phyloP scores from a whole-genome alignment of 495 filamentous ascomycete genomes.

The Xylaria nigripes region DNA sequence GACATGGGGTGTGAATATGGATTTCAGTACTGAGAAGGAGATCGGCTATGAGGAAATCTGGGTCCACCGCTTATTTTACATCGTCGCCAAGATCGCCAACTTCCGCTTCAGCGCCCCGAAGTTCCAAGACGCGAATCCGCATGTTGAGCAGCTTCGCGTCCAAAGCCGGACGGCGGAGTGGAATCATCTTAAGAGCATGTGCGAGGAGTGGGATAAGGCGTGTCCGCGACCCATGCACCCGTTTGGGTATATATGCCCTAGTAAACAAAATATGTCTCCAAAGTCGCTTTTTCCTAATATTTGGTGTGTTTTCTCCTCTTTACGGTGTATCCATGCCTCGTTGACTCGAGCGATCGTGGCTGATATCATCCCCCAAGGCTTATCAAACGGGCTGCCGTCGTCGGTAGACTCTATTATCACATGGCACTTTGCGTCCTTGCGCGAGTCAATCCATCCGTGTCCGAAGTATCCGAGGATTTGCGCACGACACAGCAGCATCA shows the following conservation, averaged over 20 bases:
- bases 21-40: constrained; percentile 42
- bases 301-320: constrained; percentile 49
- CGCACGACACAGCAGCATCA: constrained; percentile 59
- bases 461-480: constrained; percentile 56
- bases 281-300: constrained; percentile 80
- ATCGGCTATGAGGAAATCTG: constrained; percentile 69
- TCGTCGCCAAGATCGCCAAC: constrained; percentile 80
- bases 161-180: constrained; percentile 67
- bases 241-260: constrained; percentile 63
- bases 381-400: constrained; percentile 68
- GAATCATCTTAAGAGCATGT: constrained; percentile 62
- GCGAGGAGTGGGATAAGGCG: constrained; percentile 69
- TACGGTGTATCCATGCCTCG: neutral
- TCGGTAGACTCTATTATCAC: constrained; percentile 88
- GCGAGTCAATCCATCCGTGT: constrained; percentile 59
- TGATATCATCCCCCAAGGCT: constrained; percentile 47
- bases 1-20: constrained; percentile 83
- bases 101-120: constrained; percentile 63
- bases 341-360: neutral
- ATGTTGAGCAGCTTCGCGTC: constrained; percentile 53
- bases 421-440: constrained; percentile 72
- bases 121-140: constrained; percentile 49
- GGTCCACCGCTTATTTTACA: constrained; percentile 83
- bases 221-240: constrained; percentile 83
- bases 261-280: constrained; percentile 47